Base-by-base conservation (phyloP, 2,329 filamentous ascomycete species). In the Chrysosporium queenslandicum region DNA sequence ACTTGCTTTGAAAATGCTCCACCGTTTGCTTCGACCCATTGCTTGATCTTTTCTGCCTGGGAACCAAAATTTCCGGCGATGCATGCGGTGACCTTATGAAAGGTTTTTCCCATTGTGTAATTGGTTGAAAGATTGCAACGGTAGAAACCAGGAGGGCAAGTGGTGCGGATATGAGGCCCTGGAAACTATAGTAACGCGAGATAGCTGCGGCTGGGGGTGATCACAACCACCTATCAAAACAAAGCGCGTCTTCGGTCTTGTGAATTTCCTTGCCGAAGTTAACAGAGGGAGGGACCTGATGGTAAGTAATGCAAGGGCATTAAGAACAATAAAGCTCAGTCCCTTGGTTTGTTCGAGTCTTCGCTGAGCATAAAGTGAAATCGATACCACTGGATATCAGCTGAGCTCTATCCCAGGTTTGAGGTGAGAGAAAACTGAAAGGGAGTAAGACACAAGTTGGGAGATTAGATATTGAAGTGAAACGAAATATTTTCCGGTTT, bases 11-110 rank as follows among this genome's bases (percentile, higher is more conserved):
- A 68, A 62, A 81, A 84, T 1, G 53, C 65, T 1, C 85, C 88
- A 5, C 79, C 81, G 53, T 85, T 79, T 3, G 72, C 63, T 3
- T 71, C 70, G 8, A 87, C 75, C 86, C 87, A 94, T 36, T 72
- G 71, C 32, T 74, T 74, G 32, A 92, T 74, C 39, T 85, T 77
- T 1, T 77, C 71, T 2, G 74, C 67, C 1, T 71, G 73, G 1
- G 68, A 69, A 0, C 74, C 74, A 3, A 87, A 77, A 1, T 77
- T 71, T 3, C 84, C 84, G 0, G 76, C 78, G 0, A 77, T 66
- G 20, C 80, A 77, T 18, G 87, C 73, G 46, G 76, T 68, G 30
- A 77, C 66, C 1, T 71, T 70, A 12, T 71, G 71, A 61, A 87
- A 79, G 6, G 68, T 57, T 5, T 66, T 66, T 48, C 68, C 71